Percentiles rank a stretch among this genome's conserved stretches.
phyloP scores from a whole-genome alignment of 2,329 filamentous ascomycete genomes.

The Teratosphaeria pseudoeucalypti region DNA sequence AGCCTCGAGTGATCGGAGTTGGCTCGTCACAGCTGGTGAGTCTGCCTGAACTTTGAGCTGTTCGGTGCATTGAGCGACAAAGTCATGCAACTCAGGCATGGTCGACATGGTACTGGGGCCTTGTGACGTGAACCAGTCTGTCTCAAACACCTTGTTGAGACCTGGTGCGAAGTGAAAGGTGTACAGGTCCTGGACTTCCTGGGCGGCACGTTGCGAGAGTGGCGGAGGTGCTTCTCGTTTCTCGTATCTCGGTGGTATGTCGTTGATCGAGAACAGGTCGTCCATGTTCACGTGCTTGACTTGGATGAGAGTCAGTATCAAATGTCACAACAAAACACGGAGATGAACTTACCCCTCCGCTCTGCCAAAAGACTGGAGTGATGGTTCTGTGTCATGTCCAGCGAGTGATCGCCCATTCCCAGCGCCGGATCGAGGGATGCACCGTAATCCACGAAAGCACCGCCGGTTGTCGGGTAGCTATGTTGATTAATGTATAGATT shows the following conservation, averaged over 20 bases:
- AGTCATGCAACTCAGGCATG: conserved; percentile 51
- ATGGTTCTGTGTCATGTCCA: conserved; percentile 15
- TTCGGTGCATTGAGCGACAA: conserved; percentile 55
- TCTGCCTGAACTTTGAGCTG: conserved; percentile 22
- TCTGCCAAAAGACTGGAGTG: conserved; percentile 16
- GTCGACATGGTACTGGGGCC: conserved; percentile 44
- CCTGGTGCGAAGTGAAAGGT: conserved; percentile 65
- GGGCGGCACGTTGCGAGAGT: conserved; percentile 39
- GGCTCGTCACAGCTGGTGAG: conserved; percentile 10
- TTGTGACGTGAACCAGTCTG: conserved; percentile 62
- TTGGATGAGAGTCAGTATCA: conserved; percentile 12
- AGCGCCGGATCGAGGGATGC: conserved; percentile 57
- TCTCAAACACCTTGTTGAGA: conserved; percentile 69
- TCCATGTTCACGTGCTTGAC: conserved; percentile 50
- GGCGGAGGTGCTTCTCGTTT: conserved; percentile 25
- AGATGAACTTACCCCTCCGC: conserved; percentile 19
- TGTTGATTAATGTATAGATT: conserved; percentile 8
- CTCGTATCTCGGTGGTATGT: conserved; percentile 40
- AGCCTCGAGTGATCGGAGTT: conserved; percentile 44
- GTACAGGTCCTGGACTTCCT: conserved; percentile 65
- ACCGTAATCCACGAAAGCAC: conserved; percentile 38
- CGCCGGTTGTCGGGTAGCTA: conserved; percentile 5
- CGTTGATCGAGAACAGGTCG: conserved; percentile 58
- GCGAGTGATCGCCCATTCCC: conserved; percentile 30
- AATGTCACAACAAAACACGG: neutral